Base-by-base conservation (phyloP, 2,329 filamentous ascomycete species). In the Aspergillus japonicus region DNA sequence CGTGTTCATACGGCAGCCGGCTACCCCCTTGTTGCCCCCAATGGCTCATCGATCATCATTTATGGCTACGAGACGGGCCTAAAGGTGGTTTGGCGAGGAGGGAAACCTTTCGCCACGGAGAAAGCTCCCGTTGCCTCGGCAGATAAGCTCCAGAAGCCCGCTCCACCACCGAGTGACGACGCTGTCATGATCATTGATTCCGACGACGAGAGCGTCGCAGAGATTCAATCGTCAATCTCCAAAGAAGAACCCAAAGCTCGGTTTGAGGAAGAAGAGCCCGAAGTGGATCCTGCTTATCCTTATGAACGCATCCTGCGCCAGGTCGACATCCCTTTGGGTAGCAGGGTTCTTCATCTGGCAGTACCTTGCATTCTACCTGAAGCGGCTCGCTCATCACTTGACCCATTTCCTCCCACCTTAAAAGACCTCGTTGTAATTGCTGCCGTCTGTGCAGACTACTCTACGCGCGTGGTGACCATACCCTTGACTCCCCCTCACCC, bases 11-110 rank as follows among this genome's bases (percentile, higher is more conserved):
- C 77, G 58, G 80, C 85, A 12, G 80, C 81, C 69, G 77, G 83
- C 64, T 88, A 88, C 68, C 86, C 86, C 5, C 71, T 83, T 42
- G 78, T 79, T 62, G 78, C 85, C 21, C 81, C 84, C 23, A 87
- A 88, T 71, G 85, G 85, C 69, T 88, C 86, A 3, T 84, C 82
- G 2, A 77, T 89, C 60, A 77, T 88, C 49, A 68, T 88, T 12
- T 87, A 86, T 65, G 86, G 82, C 50, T 82, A 87, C 64, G 81
- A 83, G 47, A 78, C 77, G 47, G 87, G 86, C 5, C 66, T 89
- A 23, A 81, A 81, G 59, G 73, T 88, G 52, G 65, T 86, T 31
- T 89, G 86, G 86, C 79, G 83, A 72, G 85, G 85, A 48, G 86
- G 86, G 4, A 78, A 77, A 31, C 73, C 76, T 1, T 78, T 84